phyloP scores from a whole-genome alignment of 2,329 filamentous ascomycete species.

The Colletotrichum sansevieriae region DNA sequence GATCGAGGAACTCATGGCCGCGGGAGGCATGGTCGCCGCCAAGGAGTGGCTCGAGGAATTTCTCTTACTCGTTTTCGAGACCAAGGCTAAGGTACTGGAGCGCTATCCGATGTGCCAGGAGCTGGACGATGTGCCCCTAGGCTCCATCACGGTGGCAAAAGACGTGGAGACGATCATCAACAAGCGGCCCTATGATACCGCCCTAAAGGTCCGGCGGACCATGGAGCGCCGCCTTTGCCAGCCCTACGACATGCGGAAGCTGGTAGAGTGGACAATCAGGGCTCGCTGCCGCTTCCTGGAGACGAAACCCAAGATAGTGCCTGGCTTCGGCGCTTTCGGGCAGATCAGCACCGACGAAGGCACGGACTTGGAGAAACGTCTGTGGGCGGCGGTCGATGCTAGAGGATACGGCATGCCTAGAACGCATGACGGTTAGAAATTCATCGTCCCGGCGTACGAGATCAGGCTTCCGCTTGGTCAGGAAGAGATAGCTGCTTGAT shows the following conservation, averaged over 20 bases:
- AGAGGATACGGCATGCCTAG: background rate
- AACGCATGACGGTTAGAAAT: background rate
- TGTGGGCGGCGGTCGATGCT: conserved; percentile 31
- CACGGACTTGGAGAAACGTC: background rate
- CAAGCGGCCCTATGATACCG: background rate
- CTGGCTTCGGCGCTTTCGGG: conserved; percentile 26
- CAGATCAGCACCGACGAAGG: conserved; percentile 1
- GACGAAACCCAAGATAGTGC: conserved; percentile 18
- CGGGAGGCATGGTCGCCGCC: conserved; percentile 7
- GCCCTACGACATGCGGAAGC: conserved; percentile 18
- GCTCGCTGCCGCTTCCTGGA: conserved; percentile 24
- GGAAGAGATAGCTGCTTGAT: background rate
- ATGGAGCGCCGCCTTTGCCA: conserved; percentile 31
- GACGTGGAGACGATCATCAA: conserved; percentile 21
- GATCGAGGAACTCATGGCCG: conserved; percentile 3
- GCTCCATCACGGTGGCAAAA: conserved; percentile 16
- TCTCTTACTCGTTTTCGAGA: conserved; percentile 25
- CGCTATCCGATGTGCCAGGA: conserved; percentile 1
- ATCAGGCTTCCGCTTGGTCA: too few relatives aligned
- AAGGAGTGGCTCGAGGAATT: conserved; percentile 30
- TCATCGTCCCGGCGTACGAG: too few relatives aligned
- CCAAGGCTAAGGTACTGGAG: conserved; percentile 1
- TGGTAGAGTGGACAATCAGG: conserved; percentile 20
- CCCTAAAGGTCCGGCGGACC: conserved; percentile 1
- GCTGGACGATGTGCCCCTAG: conserved; percentile 26